Base-by-base conservation (phyloP, 768 basidiomycete genomes). In the Coprinopsis cinerea region DNA sequence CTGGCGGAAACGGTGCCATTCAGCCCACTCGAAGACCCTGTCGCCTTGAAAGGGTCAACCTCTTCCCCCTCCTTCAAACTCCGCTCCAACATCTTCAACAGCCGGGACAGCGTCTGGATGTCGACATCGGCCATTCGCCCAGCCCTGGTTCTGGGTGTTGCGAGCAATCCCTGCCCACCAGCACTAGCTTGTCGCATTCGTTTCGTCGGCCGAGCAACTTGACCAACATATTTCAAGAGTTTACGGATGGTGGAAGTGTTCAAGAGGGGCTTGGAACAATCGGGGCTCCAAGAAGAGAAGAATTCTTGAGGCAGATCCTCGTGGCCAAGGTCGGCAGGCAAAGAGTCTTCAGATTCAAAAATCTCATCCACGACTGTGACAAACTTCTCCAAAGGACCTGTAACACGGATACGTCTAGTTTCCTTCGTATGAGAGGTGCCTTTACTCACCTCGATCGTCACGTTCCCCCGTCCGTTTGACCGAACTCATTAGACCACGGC, bases 21-120 rank as follows among this genome's bases (percentile, higher is more conserved):
- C n/a, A 24, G 9, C 10, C 18, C 24, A 26, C 22, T 3, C 39
- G 56, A 39, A 39, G 57, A 57, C 50, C 53, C 44, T 55, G 51
- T 45, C 45, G 65, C 57, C 6, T 66, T 70, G 55, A 96, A 90
- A 0, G 87, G 85, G 52, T 86, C 85, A 7, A 88, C 52, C 53
- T 84, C 82, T 61, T 92, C 88, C 0, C 83, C 86, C 1, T 81
- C 77, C 54, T 77, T 81, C 45, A 94, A 82, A 44, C 81, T 86
- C 30, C 92, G 75, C 57, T 91, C 89, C 1, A 97, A 68, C 14
- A 91, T 69, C 64, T 87, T 88, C 53, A 95, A 62, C 24, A 92
- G 56, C 40, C 90, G 73, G 1, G 76, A 75, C 26, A 96, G 66
- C 4, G 74, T 63, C 4, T 73, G 68, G 0, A 75, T 74, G 37